Percentiles rank a stretch among this genome's conserved stretches.
Conservation (phyloP, 208 protist species). For the Spongospora subterranea region DNA sequence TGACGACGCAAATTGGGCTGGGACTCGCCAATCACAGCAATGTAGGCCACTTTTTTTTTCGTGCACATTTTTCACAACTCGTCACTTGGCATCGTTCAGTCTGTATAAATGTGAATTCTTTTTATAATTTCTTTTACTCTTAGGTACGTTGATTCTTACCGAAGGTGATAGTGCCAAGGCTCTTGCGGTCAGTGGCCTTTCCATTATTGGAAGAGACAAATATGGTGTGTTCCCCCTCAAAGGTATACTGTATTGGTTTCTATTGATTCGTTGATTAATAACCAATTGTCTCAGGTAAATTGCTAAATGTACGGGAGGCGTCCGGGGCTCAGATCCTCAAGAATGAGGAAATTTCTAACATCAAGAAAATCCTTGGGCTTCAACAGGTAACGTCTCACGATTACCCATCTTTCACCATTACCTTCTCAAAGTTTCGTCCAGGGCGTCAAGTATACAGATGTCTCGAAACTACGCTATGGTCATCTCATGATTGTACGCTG, state of each 20-base stretch:
- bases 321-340: slow-evolving; percentile 88
- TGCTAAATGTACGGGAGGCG: slow-evolving; percentile 98
- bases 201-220: slow-evolving; percentile 96
- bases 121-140: not conserved
- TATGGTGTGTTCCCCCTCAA: slow-evolving; percentile 99
- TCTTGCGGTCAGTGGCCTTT: slow-evolving; percentile 94
- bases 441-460: slow-evolving; percentile 83
- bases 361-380: slow-evolving; percentile 94
- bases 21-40: slow-evolving; percentile 86
- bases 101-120: not conserved
- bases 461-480: slow-evolving; percentile 95
- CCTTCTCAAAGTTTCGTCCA: no score
- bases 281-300: slow-evolving; percentile 80
- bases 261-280: not conserved
- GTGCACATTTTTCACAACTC: no score
- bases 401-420: no score
- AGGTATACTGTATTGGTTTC: slow-evolving; percentile 69
- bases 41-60: no score
- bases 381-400: no score
- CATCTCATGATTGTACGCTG: slow-evolving; percentile 98
- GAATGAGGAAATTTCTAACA: slow-evolving; percentile 88
- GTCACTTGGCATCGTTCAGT: no score
- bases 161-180: slow-evolving; percentile 98
- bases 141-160: slow-evolving; percentile 97
- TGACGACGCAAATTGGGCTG: slow-evolving; percentile 99